Evolutionary conservation across 768 basidiomycete genomes (phyloP).

Genomic region (Boletus huronensis): DNA sequence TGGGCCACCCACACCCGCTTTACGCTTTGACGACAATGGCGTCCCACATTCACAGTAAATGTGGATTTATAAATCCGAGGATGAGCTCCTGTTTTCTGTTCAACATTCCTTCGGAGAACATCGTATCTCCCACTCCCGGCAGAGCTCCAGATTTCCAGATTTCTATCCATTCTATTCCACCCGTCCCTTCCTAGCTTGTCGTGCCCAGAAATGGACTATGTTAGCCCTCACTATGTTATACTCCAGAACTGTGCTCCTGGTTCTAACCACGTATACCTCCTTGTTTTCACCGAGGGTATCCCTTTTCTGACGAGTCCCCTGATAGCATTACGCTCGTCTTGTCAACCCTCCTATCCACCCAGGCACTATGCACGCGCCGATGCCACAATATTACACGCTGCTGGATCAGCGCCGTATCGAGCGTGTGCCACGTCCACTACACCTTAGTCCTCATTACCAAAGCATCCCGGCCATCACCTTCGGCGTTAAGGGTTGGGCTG

Average conservation of each 20-base stretch:
- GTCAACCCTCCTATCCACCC: constrained; percentile 23
- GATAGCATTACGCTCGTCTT: constrained; percentile 12
- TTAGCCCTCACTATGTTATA: not conserved
- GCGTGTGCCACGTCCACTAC: constrained; percentile 18
- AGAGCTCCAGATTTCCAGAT: constrained; percentile 2
- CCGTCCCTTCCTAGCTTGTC: not conserved
- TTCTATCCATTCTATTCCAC: not conserved
- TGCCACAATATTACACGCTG: constrained; percentile 18
- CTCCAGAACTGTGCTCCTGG: not conserved
- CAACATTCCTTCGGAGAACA: not conserved
- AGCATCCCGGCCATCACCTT: constrained; percentile 20
- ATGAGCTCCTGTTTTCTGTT: not conserved
- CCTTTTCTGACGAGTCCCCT: not conserved
- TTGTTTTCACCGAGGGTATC: not conserved
- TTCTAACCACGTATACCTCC: constrained; percentile 3
- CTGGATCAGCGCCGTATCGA: constrained; percentile 16
- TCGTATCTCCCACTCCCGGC: not conserved
- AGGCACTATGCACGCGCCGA: not conserved
- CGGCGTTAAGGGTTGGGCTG: constrained; percentile 15
- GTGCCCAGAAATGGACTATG: not conserved
- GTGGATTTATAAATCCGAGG: constrained; percentile 8
- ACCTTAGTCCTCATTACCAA: constrained; percentile 11
- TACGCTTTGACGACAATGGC: constrained; percentile 16
- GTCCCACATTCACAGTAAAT: not conserved
- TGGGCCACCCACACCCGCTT: not conserved